Evolutionary conservation across 2,329 filamentous ascomycete genomes (phyloP).

Genomic region (Aspergillus novoparasiticus): DNA sequence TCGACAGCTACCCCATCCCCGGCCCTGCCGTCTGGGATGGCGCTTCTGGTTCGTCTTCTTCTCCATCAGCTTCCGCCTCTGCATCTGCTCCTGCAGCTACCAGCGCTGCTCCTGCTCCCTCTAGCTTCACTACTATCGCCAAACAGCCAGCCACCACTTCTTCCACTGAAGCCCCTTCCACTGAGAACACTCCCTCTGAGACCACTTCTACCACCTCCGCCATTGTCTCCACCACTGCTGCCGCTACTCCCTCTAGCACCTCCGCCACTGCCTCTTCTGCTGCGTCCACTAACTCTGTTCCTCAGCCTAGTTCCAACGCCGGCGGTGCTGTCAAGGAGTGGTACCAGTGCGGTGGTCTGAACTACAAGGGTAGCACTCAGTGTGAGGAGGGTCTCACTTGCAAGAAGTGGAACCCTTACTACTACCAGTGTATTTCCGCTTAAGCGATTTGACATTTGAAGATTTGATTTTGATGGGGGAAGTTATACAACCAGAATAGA

Average conservation of each 20-base stretch:
- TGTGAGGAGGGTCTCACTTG: conserved; percentile 21
- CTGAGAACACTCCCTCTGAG: background rate
- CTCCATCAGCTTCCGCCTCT: conserved; percentile 7
- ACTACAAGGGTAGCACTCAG: conserved; percentile 14
- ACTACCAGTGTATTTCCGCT: conserved; percentile 23
- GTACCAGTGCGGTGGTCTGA: conserved; percentile 22
- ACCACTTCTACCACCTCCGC: conserved; percentile 9
- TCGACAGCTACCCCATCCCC: conserved; percentile 24
- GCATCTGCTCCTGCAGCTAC: conserved; percentile 9
- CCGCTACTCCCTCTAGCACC: conserved; percentile 1
- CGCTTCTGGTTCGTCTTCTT: conserved; percentile 15
- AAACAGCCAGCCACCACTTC: background rate
- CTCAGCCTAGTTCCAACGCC: conserved; percentile 2
- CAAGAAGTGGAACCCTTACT: conserved; percentile 26
- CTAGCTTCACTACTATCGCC: conserved; percentile 9
- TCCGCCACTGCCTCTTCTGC: conserved; percentile 7
- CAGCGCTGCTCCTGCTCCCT: conserved; percentile 7
- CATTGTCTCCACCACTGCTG: conserved; percentile 8
- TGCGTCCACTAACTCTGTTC: conserved; percentile 3
- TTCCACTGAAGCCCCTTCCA: background rate
- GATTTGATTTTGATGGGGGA: background rate
- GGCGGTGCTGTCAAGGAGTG: conserved; percentile 15
- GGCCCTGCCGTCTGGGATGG: conserved; percentile 27
- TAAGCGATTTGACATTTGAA: background rate
- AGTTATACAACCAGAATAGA: too few species aligned